Base-by-base conservation (phyloP, 1,139 yeast genomes). In the Protomyces gravidus region DNA sequence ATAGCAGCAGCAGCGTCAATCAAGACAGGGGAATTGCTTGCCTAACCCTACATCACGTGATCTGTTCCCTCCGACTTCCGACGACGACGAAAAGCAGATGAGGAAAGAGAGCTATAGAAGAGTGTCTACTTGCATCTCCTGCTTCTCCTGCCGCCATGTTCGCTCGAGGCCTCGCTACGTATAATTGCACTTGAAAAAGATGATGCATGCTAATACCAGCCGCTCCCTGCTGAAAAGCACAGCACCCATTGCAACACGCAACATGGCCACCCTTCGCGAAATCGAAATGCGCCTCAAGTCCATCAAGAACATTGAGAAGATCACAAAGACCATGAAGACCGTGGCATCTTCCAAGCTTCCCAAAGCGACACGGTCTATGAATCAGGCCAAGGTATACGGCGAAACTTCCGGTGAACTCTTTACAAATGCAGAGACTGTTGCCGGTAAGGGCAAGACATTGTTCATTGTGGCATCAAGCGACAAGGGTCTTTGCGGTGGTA, bases 261-360 rank as follows among this genome's bases (percentile, higher is more conserved):
- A 58, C 61, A 56, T 55, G 81, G 98, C 98, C 72, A 92, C 98
- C 70, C 83, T 92, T 75, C 90, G 97, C 80, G 98, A 92, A 78
- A 94, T 92, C 73, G 98, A 92, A 80, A 86, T 82, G 76, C 95
- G 98, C 81, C 85, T 92, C 75, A 92, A 92, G 81, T 89, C 97
- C 67, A 92, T 92, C 75, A 92, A 90, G 81, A 92, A 92, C 82
- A 92, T 92, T 75, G 97, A 92, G 79, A 92, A 92, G 81, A 92
- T 92, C 78, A 92, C 98, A 79, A 92, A 92, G 80, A 92, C 98
- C 76, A 92, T 92, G 98, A 92, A 90, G 81, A 86, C 94, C 77
- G 98, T 92, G 71, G 98, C 98, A 58, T 90, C 97, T 50, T 92
- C 98, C 69, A 88, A 97, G 80, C 83, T 92, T 75, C 82, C 83